These are phyloP conservation scores for Chrysoporthe cubensis DNA, from an alignment of 2,329 filamentous ascomycete genomes.

Conservation along the genomic window DNA sequence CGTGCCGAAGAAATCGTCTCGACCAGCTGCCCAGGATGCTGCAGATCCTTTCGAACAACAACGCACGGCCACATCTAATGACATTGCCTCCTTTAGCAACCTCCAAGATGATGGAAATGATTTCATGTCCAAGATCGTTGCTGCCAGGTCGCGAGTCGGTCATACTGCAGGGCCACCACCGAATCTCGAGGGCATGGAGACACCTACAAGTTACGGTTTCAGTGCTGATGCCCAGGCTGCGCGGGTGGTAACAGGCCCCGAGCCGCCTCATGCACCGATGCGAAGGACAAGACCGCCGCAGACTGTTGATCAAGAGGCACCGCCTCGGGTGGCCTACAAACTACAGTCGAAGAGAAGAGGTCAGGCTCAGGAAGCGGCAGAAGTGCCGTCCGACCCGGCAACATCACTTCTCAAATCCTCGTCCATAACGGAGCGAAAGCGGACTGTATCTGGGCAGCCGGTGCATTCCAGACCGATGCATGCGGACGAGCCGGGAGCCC, in stretches of 20 bases:
- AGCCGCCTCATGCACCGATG: conserved; percentile 56
- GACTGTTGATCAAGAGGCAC: conserved; percentile 59
- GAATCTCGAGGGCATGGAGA: conserved; percentile 64
- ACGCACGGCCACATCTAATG: conserved; percentile 45
- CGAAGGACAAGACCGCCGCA: conserved; percentile 60
- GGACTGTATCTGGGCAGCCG: conserved; percentile 87
- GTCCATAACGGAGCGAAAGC: conserved; percentile 71
- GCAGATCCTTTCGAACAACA: conserved; percentile 58
- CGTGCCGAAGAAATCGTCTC: conserved; percentile 31
- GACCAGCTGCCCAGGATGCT: conserved; percentile 40
- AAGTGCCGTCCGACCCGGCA: conserved; percentile 47
- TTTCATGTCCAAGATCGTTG: conserved; percentile 60
- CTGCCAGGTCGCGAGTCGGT: conserved; percentile 52
- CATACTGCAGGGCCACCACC: conserved; percentile 42
- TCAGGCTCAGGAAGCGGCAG: conserved; percentile 43
- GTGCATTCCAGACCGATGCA: conserved; percentile 56
- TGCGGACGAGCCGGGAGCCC: conserved; percentile 63
- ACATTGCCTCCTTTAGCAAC: conserved; percentile 44
- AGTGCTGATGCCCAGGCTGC: conserved; percentile 42
- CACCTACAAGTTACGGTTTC: conserved; percentile 57
- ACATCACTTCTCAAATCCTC: conserved; percentile 45
- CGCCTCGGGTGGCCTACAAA: conserved; percentile 67
- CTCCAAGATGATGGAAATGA: conserved; percentile 54
- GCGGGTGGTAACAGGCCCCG: conserved; percentile 40
- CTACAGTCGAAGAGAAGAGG: conserved; percentile 49